Percentiles rank a stretch among this genome's conserved stretches.
phyloP scores from a whole-genome alignment of 768 basidiomycete species.

The Lactarius quietus region DNA sequence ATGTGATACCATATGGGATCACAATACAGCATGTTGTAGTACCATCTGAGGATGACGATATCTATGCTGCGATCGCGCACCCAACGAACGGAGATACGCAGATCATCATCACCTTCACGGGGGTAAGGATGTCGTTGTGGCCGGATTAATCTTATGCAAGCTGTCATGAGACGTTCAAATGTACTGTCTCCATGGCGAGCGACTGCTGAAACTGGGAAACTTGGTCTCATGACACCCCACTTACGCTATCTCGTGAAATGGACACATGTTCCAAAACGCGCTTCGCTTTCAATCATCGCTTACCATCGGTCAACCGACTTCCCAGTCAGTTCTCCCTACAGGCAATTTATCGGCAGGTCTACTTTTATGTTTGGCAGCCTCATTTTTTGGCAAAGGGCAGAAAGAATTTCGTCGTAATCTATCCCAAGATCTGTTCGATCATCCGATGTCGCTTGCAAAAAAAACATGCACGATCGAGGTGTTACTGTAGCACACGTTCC shows the following conservation, averaged over 20 bases:
- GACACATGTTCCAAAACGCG: background rate
- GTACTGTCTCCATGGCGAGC: constrained; percentile 5
- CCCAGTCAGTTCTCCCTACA: background rate
- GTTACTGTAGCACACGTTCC: background rate
- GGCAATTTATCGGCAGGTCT: background rate
- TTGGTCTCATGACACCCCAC: background rate
- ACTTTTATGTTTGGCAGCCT: background rate
- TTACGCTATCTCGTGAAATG: background rate
- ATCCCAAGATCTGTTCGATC: constrained; percentile 7
- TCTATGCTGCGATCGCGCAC: background rate
- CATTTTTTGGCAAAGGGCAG: background rate
- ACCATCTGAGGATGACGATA: background rate
- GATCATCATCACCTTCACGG: constrained; percentile 5
- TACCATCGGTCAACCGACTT: background rate
- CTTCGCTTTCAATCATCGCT: background rate
- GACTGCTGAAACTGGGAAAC: background rate
- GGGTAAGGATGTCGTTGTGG: background rate
- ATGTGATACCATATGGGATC: background rate
- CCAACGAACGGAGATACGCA: background rate
- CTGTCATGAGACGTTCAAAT: background rate
- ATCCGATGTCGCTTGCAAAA: background rate
- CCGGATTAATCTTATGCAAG: background rate
- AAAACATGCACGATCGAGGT: background rate
- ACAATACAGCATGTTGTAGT: background rate
- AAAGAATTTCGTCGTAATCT: background rate